These are phyloP conservation scores for Annulohypoxylon stygium DNA, from an alignment of 495 filamentous ascomycete species.

Conservation along the genomic window DNA sequence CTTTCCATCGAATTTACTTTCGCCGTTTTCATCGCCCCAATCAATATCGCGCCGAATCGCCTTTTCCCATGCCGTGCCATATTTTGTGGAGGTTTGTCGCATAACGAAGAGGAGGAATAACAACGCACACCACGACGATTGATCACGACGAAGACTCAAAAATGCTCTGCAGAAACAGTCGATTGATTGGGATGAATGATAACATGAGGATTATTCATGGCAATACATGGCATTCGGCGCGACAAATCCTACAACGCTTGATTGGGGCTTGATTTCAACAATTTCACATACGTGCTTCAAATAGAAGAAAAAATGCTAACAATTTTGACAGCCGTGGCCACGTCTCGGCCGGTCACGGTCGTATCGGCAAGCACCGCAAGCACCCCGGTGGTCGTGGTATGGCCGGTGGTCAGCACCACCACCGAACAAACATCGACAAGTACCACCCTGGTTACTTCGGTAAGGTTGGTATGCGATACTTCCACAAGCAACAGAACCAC, in stretches of 20 bases:
- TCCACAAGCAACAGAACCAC: conserved; percentile 89
- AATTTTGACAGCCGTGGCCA: conserved; percentile 79
- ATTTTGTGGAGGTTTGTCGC: conserved; percentile 17
- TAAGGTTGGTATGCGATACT: conserved; percentile 97
- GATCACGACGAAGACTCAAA: background rate
- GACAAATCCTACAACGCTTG: conserved; percentile 26
- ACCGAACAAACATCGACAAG: conserved; percentile 93
- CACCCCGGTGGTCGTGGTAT: conserved; percentile 94
- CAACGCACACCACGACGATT: background rate
- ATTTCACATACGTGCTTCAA: conserved; percentile 2
- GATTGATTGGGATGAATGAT: conserved; percentile 1
- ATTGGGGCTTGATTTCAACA: conserved; percentile 8
- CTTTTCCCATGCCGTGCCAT: conserved; percentile 26
- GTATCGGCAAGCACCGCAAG: conserved; percentile 94
- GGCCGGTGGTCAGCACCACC: conserved; percentile 97
- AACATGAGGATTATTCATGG: conserved; percentile 3
- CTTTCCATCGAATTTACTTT: conserved; percentile 19
- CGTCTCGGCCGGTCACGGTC: conserved; percentile 93
- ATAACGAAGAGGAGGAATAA: conserved; percentile 23
- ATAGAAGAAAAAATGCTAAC: conserved; percentile 46
- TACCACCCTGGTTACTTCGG: conserved; percentile 81
- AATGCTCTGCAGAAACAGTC: background rate
- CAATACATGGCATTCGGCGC: conserved; percentile 35
- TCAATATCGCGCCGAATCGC: conserved; percentile 32
- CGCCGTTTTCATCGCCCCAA: conserved; percentile 42